phyloP scores from a whole-genome alignment of 768 basidiomycete genomes.

The Suillus americanus region DNA sequence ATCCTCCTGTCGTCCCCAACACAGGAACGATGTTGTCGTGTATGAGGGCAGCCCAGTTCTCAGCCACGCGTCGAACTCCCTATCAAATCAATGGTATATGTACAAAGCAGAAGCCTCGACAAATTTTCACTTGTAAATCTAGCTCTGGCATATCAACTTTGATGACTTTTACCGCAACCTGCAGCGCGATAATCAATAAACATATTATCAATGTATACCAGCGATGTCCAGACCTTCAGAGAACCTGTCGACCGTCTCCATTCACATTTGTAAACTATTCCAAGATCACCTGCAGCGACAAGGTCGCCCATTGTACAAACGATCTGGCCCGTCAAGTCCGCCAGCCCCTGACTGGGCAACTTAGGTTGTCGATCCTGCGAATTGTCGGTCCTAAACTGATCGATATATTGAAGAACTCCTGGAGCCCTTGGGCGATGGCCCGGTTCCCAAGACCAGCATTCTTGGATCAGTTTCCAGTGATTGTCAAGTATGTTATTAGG shows the following conservation, averaged over 20 bases:
- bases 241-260: background rate
- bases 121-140: background rate
- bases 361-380: background rate
- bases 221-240: background rate
- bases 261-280: background rate
- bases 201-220: background rate
- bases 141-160: background rate
- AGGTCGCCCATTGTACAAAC: fast-evolving
- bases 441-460: background rate
- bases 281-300: background rate
- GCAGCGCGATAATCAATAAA: background rate
- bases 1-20: background rate
- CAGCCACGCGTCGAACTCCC: background rate
- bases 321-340: background rate
- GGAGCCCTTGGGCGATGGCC: background rate
- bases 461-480: background rate
- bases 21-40: background rate
- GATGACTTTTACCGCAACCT: background rate
- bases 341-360: background rate
- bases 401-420: background rate
- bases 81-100: background rate
- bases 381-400: background rate
- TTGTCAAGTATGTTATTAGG: background rate
- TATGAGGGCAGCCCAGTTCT: background rate
- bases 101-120: background rate